Conservation (phyloP, 2,329 filamentous ascomycete genomes). For the Thielaviopsis cerberus region DNA sequence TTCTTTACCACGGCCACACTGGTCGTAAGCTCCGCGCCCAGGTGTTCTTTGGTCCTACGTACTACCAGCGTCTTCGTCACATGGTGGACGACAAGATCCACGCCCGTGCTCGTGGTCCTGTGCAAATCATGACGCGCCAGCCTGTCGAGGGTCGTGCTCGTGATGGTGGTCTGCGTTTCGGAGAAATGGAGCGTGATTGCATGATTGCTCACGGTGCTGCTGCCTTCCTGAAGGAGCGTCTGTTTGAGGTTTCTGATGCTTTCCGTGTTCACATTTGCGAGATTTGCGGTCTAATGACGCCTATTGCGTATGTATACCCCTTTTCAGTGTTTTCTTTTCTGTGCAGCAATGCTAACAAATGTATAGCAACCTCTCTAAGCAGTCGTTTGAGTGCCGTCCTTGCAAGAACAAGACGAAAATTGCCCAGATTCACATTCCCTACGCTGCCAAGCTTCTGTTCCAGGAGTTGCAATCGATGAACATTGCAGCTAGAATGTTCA, state of each 20-base stretch:
- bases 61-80: constrained; percentile 94
- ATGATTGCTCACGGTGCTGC: constrained; percentile 99
- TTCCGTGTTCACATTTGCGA: constrained; percentile 98
- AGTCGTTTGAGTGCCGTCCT: constrained; percentile 87
- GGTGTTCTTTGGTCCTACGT: constrained; percentile 92
- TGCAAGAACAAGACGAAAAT: constrained; percentile 99
- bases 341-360: constrained; percentile 8
- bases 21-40: constrained; percentile 84
- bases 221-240: constrained; percentile 86
- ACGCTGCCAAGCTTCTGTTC: constrained; percentile 94
- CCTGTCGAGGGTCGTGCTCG: constrained; percentile 95
- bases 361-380: constrained; percentile 71
- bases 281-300: constrained; percentile 96
- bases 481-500: constrained; percentile 94
- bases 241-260: constrained; percentile 94
- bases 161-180: constrained; percentile 95
- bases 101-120: constrained; percentile 86
- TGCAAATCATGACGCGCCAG: constrained; percentile 92
- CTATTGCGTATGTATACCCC: constrained; percentile 66
- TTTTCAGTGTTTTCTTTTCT: constrained; percentile 4
- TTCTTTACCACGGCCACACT: constrained; percentile 98
- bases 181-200: constrained; percentile 99
- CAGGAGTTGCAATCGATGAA: constrained; percentile 98
- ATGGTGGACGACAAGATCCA: constrained; percentile 99
- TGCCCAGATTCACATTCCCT: constrained; percentile 92